Percentiles rank a stretch among this genome's conserved stretches.
Evolutionary conservation across 345 rosid genomes (phyloP).

Genomic region (Barbarea vulgaris): DNA sequence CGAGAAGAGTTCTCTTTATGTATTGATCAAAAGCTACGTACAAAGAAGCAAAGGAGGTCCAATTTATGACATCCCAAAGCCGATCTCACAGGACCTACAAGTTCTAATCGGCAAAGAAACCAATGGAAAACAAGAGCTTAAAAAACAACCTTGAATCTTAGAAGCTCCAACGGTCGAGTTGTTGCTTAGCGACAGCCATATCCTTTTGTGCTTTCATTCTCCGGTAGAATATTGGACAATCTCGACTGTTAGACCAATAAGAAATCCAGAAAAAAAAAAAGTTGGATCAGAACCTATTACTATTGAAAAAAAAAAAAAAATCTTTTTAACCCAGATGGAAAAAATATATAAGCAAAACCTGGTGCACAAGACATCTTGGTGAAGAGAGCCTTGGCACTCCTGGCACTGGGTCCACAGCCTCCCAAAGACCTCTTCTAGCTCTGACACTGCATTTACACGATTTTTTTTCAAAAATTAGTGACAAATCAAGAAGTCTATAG

Average conservation of each 20-base stretch:
- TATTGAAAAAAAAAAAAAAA: neutral
- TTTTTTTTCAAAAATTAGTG: neutral
- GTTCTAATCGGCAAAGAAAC: slow-evolving; percentile 3
- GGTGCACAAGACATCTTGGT: slow-evolving; percentile 96
- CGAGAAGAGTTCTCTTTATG: neutral
- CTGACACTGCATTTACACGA: slow-evolving; percentile 64
- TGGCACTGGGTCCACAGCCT: slow-evolving; percentile 97
- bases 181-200: slow-evolving; percentile 82
- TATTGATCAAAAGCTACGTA: slow-evolving; percentile 19
- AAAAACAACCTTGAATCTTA: slow-evolving; percentile 43
- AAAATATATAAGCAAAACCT: slow-evolving; percentile 51
- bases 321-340: neutral
- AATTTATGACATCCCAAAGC: neutral
- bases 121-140: slow-evolving; percentile 5
- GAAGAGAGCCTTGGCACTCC: slow-evolving; percentile 98
- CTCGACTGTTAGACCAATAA: slow-evolving; percentile 59
- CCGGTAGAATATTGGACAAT: slow-evolving; percentile 97
- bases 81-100: neutral
- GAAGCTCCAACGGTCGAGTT: slow-evolving; percentile 84
- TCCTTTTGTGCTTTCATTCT: slow-evolving; percentile 96
- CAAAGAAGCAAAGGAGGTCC: slow-evolving; percentile 10
- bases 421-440: slow-evolving; percentile 81
- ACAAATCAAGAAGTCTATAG: neutral
- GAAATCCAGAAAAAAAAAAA: neutral
- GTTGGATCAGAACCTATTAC: slow-evolving; percentile 22